Conservation (phyloP, 495 filamentous ascomycete species). For the Oleoguttula mirabilis region DNA sequence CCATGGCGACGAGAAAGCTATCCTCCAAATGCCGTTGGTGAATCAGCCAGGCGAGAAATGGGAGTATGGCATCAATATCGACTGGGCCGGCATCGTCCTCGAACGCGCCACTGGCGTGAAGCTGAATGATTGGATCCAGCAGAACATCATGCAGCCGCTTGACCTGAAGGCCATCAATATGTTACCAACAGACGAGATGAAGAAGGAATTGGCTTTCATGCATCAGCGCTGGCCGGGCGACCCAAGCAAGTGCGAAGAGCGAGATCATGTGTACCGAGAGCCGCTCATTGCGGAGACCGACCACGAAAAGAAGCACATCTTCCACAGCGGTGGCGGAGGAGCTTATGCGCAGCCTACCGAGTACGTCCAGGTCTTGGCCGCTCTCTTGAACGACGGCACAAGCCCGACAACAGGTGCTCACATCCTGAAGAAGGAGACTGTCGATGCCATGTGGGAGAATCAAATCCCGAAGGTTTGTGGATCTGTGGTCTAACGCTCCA, state of each 20-base stretch:
- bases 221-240: slow-evolving; percentile 28
- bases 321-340: slow-evolving; percentile 47
- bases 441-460: slow-evolving; percentile 49
- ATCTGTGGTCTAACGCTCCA: too few species aligned
- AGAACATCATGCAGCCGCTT: slow-evolving; percentile 46
- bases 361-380: slow-evolving; percentile 35
- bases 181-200: slow-evolving; percentile 42
- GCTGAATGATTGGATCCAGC: slow-evolving; percentile 45
- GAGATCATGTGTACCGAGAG: slow-evolving; percentile 39
- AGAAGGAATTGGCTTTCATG: slow-evolving; percentile 38
- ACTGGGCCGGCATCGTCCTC: slow-evolving; percentile 37
- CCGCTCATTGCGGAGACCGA: slow-evolving; percentile 32
- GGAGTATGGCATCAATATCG: slow-evolving; percentile 45
- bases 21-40: slow-evolving; percentile 36
- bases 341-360: slow-evolving; percentile 43
- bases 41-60: slow-evolving; percentile 47
- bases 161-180: slow-evolving; percentile 42
- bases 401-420: slow-evolving; percentile 34
- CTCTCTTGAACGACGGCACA: slow-evolving; percentile 29
- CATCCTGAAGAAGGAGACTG: slow-evolving; percentile 39
- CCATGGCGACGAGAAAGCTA: slow-evolving; percentile 33
- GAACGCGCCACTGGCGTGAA: slow-evolving; percentile 39
- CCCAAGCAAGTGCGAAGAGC: slow-evolving; percentile 28
- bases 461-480: slow-evolving; percentile 38
- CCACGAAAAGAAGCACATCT: slow-evolving; percentile 29